phyloP scores from a whole-genome alignment of 768 basidiomycete genomes.

The Mycena vitilis region DNA sequence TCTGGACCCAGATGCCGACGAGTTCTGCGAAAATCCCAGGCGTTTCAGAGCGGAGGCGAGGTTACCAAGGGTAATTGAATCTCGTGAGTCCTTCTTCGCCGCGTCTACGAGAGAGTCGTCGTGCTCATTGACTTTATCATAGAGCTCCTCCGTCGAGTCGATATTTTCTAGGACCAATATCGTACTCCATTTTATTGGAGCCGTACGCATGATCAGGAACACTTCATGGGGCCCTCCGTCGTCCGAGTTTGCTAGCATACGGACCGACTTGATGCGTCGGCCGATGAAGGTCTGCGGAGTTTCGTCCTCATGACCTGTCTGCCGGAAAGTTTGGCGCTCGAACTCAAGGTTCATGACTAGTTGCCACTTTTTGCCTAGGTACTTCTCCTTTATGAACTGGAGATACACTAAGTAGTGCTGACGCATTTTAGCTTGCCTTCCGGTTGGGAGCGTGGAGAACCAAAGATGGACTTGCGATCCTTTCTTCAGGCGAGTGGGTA shows the following conservation, averaged over 20 bases:
- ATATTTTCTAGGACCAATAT: background rate
- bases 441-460: background rate
- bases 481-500: background rate
- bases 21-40: no score
- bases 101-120: background rate
- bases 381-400: background rate
- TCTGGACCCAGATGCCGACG: no score
- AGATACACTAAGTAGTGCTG: background rate
- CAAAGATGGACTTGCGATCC: background rate
- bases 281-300: background rate
- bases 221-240: background rate
- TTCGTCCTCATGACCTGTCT: background rate
- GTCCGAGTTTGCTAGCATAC: background rate
- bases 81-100: no score
- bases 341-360: background rate
- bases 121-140: background rate
- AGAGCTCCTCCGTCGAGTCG: background rate
- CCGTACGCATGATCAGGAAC: background rate
- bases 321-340: background rate
- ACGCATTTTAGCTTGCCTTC: background rate
- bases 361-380: slow-evolving; percentile 2
- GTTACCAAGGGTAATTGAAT: no score
- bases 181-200: background rate
- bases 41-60: no score
- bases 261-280: background rate